Evolutionary conservation across 2,329 filamentous ascomycete species (phyloP).

Genomic region (Hymenoscyphus fraxineus): DNA sequence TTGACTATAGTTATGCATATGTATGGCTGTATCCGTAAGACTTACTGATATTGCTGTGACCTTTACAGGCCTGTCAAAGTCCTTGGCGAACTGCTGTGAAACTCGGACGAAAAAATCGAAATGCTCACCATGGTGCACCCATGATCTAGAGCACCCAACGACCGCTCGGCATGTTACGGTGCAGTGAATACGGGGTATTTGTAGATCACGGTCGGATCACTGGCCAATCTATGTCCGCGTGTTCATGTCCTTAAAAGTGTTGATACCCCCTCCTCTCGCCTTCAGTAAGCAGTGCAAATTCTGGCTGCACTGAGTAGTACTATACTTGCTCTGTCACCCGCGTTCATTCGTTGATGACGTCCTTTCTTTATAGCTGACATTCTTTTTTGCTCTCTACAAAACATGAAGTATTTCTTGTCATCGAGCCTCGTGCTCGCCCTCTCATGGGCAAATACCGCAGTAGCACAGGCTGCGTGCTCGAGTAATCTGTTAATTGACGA

Average conservation of each 20-base stretch:
- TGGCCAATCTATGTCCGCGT: neutral
- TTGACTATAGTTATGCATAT: no score
- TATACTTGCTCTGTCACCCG: conserved; percentile 1
- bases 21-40: no score
- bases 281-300: conserved; percentile 3
- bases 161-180: neutral
- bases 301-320: neutral
- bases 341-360: conserved; percentile 19
- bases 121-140: no score
- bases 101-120: no score
- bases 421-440: conserved; percentile 10
- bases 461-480: conserved; percentile 27
- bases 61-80: no score
- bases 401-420: conserved; percentile 14
- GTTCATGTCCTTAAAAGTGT: conserved; percentile 3
- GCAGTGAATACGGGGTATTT: neutral
- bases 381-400: neutral
- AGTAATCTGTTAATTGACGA: conserved; percentile 33
- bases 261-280: neutral
- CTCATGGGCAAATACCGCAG: conserved; percentile 14
- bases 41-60: no score
- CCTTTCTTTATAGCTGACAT: conserved; percentile 14
- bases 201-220: neutral
- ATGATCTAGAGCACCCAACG: neutral
- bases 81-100: no score